These are phyloP conservation scores for Aureoboletus auriporus DNA, from an alignment of 768 basidiomycete genomes.

Conservation along the genomic window DNA sequence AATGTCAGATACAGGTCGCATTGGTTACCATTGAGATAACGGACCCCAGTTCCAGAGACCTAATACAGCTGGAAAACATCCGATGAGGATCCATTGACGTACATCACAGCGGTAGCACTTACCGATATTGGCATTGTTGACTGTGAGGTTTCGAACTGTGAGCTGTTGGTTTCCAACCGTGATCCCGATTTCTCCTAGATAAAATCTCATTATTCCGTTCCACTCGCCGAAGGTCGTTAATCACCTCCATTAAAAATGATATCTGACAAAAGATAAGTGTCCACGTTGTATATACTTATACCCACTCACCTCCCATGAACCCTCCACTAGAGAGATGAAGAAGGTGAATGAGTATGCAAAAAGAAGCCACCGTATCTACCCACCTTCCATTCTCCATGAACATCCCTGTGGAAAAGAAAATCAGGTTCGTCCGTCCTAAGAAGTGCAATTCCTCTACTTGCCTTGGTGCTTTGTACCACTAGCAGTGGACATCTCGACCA, in stretches of 20 bases:
- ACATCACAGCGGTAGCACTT: not conserved
- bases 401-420: constrained; percentile 31
- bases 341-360: not conserved
- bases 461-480: constrained; percentile 64
- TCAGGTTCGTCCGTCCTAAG: not conserved
- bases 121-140: constrained; percentile 44
- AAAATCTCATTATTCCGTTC: not conserved
- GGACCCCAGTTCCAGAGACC: constrained; percentile 41
- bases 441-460: constrained; percentile 18
- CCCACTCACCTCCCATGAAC: constrained; percentile 50
- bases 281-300: not conserved
- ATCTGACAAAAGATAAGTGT: constrained; percentile 20
- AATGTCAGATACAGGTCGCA: not conserved
- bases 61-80: constrained; percentile 16
- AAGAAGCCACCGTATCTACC: not conserved
- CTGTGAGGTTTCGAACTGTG: constrained; percentile 58
- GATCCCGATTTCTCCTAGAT: constrained; percentile 51
- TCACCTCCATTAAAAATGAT: constrained; percentile 42
- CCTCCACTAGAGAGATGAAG: constrained; percentile 32
- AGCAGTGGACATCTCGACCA: constrained; percentile 66
- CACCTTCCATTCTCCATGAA: constrained; percentile 76
- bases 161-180: constrained; percentile 81
- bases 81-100: not conserved
- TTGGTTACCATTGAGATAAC: constrained; percentile 1
- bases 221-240: not conserved